Percentiles rank a stretch among this genome's conserved stretches.
Evolutionary conservation across 768 basidiomycete genomes (phyloP).

Genomic region (Rubroboletus pulcherrimus): DNA sequence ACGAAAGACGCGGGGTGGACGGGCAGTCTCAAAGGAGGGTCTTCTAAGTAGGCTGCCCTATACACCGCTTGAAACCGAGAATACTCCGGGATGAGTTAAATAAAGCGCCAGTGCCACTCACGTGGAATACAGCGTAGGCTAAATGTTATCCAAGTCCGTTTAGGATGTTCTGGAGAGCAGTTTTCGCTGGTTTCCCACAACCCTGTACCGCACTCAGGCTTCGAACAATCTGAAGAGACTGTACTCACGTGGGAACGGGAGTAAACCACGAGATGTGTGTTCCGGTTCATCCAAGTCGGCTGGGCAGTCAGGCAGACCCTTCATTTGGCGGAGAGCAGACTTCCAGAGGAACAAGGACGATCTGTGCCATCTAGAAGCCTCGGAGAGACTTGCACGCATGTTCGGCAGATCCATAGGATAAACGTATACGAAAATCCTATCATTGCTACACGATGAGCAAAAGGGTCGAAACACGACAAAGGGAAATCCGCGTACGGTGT

Average conservation of each 20-base stretch:
- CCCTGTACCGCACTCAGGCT: constrained; percentile 2
- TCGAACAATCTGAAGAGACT: background rate
- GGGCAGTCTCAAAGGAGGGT: constrained; percentile 17
- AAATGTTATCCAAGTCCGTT: background rate
- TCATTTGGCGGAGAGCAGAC: constrained; percentile 29
- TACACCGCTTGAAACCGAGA: constrained; percentile 5
- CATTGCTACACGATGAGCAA: background rate
- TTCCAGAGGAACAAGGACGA: constrained; percentile 29
- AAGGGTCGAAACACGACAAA: background rate
- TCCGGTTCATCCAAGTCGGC: constrained; percentile 42
- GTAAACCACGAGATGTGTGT: constrained; percentile 38
- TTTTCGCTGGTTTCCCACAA: constrained; percentile 7
- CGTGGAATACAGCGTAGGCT: constrained; percentile 10
- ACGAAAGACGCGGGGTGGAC: background rate
- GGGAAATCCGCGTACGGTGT: constrained; percentile 11
- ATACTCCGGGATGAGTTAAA: background rate
- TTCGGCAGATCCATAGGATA: constrained; percentile 32
- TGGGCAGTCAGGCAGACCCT: constrained; percentile 42
- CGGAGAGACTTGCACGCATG: constrained; percentile 41
- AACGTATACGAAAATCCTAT: constrained; percentile 41
- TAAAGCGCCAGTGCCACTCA: background rate
- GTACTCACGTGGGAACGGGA: constrained; percentile 23
- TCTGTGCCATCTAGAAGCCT: constrained; percentile 33
- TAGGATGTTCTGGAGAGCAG: constrained; percentile 10
- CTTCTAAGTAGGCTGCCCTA: constrained; percentile 5